phyloP scores from a whole-genome alignment of 148 eudicot genomes.

The Chenopodium quinoa region DNA sequence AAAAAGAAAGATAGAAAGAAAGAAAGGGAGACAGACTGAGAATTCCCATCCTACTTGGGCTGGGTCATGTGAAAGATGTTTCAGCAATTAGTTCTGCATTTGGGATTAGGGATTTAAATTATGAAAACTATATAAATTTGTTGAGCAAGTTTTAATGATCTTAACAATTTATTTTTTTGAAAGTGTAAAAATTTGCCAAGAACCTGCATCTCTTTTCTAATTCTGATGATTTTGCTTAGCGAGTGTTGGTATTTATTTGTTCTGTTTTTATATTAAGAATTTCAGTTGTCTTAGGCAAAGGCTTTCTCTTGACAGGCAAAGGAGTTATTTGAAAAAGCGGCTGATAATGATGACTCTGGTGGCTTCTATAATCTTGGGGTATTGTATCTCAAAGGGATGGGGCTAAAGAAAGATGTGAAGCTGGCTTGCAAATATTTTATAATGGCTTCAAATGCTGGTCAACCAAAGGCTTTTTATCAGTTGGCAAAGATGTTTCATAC shows the following conservation, averaged over 20 bases:
- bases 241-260: not conserved
- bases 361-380: slow-evolving; percentile 93
- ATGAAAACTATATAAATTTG: not conserved
- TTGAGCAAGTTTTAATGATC: not conserved
- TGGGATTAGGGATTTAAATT: not conserved
- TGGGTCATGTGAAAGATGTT: not conserved
- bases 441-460: slow-evolving; percentile 74
- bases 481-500: slow-evolving; percentile 95
- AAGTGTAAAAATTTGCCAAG: not conserved
- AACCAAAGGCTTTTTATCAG: slow-evolving; percentile 94
- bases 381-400: slow-evolving; percentile 88
- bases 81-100: not conserved
- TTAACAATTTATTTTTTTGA: not conserved
- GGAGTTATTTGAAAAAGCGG: slow-evolving; percentile 91
- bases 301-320: slow-evolving; percentile 55
- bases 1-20: too few relatives aligned
- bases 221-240: not conserved
- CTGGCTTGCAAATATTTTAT: slow-evolving; percentile 65
- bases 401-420: slow-evolving; percentile 77
- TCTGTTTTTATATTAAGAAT: not conserved
- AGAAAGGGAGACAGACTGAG: not conserved
- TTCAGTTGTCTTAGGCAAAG: not conserved
- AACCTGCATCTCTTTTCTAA: not conserved
- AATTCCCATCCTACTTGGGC: not conserved
- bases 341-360: slow-evolving; percentile 73